Evolutionary conservation across 768 basidiomycete genomes (phyloP).

Genomic region (Leucocoprinus sp.): DNA sequence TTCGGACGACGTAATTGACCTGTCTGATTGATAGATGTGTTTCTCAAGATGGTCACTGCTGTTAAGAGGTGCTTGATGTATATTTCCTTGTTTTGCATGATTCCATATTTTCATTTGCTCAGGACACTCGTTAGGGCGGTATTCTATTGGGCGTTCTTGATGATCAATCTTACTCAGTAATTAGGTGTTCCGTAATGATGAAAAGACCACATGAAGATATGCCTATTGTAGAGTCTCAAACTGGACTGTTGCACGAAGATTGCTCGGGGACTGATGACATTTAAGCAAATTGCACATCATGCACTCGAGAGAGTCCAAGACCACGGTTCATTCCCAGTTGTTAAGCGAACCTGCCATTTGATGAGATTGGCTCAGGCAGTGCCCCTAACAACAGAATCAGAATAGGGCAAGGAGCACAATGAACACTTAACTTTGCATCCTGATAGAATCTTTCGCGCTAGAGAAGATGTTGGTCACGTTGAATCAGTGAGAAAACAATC

Average conservation of each 20-base stretch:
- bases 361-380: neutral
- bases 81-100: neutral
- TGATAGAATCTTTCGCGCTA: neutral
- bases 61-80: slow-evolving; percentile 11
- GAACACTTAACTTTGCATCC: slow-evolving; percentile 15
- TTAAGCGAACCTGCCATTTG: neutral
- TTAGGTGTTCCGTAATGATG: too few species aligned
- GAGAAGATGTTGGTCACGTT: neutral
- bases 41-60: too few species aligned
- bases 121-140: too few species aligned
- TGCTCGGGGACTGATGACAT: neutral
- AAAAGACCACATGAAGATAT: too few species aligned
- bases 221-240: neutral
- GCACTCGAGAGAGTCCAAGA: neutral
- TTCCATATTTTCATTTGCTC: too few species aligned
- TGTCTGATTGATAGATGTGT: too few species aligned
- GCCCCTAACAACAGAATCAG: slow-evolving; percentile 15
- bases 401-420: slow-evolving; percentile 8
- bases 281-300: neutral
- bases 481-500: slow-evolving; percentile 8
- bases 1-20: slow-evolving; percentile 54
- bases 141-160: too few species aligned
- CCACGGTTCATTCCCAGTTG: neutral
- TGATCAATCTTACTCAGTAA: too few species aligned
- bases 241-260: too few species aligned